Evolutionary conservation across 441 rosid species (phyloP), one percentile per base, ranked within the genome.

Genomic region (Corymbia calophylla): DNA sequence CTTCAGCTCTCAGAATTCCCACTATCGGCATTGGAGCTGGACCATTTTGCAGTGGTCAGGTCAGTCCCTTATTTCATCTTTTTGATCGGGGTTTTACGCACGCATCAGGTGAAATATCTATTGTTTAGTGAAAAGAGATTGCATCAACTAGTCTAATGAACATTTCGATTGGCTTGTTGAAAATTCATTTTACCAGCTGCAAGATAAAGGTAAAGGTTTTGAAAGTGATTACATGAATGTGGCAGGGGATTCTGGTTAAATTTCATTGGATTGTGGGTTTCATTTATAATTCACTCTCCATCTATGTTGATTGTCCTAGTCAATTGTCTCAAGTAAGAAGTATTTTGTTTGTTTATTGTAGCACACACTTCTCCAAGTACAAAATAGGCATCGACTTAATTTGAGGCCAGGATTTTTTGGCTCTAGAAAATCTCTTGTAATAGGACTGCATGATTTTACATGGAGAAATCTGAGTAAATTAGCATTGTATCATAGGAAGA

Each of bases 1-100:
- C 99, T 17, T 93, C 97, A 88, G 97, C 97, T 54, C 97, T 98
- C 86, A 92, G 32, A 87, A 96, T 98, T 84, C 99, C 99, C 53
- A 96, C 99, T 88, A 95, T 96, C 70, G 99, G 99, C 88, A 96
- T 97, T 87, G 98, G 99, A 87, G 99, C 99, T 56, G 98, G 99
- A 60, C 98, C 97, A 80, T 96, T 95, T 88, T 98, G 99, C 93
- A 94, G 98, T 88, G 99, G 99, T 87, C 98, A 96, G 97, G 99
- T 97, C 91, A 87, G 19, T 89, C 86, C 87, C 48, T 27, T 35
- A 32, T 58, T 64, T 53, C 68, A 66, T 7, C n/a, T 48, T 39
- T 73, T 87, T 47, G 4, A 53, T n/a, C 19, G 9, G 48, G 48
- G 35, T 25, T 32, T 16, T 21, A 21, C 16, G 27, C n/a, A 11